Base-by-base conservation (phyloP, 202 grass and related monocot species). In the Hordeum pubiflorum region DNA sequence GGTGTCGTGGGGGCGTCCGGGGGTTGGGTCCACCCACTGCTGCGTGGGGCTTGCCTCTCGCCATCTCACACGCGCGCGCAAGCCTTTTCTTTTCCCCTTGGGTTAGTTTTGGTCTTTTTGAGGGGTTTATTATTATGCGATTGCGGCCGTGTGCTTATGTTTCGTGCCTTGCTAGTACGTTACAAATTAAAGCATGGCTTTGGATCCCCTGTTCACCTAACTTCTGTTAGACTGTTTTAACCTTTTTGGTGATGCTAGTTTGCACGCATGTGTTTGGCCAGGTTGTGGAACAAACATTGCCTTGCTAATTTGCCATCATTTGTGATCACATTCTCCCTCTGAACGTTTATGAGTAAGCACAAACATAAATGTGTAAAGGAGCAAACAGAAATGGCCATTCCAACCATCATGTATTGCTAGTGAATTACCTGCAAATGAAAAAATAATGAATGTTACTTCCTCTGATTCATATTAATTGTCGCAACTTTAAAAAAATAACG, bases 21-120 rank as follows among this genome's bases (percentile, higher is more conserved):
- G 63, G 72, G 81, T 87, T 63, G 91, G 89, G 86, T 84, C 91
- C 89, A 91, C 86, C 85, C 73, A 74, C 86, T 87, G 86, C 86
- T 87, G 89, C 81, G 88, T 79, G 82, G 78, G 87, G 67, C 85
- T 81, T 73, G 32, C 72, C 52, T 79, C 82, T 79, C 80, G 11
- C 72, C 70, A 68, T 86, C 75, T 40, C 84, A 37, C 65, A 55
- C 79, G 41, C 84, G 23, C 78, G 74, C 65, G 27, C 21, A 7
- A 75, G 75, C 14, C 37, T 66, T 69, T 6, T 18, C 62, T 89
- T 78, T 59, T 46, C 31, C 38, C 38, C 68, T 20, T 11, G 24
- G 79, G 52, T 63, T 86, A 20, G 75, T 82, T 82, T 83, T 83
- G 10, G 50, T 52, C 20, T 89, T 76, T 83, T 63, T 23, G 61